phyloP scores from a whole-genome alignment of 192 early-diverging fungal species.

The Coemansia sp. region DNA sequence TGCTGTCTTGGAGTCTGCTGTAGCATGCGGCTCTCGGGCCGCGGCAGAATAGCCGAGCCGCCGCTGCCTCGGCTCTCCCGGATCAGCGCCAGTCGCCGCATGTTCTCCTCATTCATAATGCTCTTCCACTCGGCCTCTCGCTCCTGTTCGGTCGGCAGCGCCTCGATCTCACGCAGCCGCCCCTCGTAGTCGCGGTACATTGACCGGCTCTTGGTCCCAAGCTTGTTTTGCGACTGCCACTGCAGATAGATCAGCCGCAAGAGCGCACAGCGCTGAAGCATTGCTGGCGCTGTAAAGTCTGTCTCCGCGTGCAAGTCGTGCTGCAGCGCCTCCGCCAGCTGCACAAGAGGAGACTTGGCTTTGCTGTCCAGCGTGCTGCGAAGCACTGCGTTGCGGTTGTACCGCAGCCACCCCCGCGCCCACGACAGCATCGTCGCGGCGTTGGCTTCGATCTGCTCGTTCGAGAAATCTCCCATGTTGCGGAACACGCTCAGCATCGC shows the following conservation, averaged over 20 bases:
- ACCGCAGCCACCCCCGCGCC: conserved; percentile 55
- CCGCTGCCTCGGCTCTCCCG: conserved; percentile 29
- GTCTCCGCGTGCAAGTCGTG: conserved; percentile 40
- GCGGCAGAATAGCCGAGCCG: conserved; percentile 16
- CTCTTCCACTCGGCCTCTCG: conserved; percentile 39
- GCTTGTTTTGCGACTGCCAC: conserved; percentile 45
- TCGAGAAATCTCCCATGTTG: conserved; percentile 32
- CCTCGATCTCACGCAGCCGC: conserved; percentile 42
- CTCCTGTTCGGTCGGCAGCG: conserved; percentile 28
- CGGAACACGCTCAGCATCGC: conserved; percentile 52
- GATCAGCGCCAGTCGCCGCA: conserved; percentile 29
- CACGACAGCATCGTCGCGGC: conserved; percentile 44
- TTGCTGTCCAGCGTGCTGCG: conserved; percentile 46
- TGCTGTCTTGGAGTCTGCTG: conserved; percentile 8
- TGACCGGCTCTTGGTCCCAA: conserved; percentile 52
- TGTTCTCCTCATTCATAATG: conserved; percentile 35
- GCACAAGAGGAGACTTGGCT: conserved; percentile 18
- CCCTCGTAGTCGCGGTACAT: conserved; percentile 51
- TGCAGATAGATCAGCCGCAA: conserved; percentile 42
- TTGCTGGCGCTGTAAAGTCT: conserved; percentile 28
- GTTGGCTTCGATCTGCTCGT: conserved; percentile 39
- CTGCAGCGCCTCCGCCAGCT: conserved; percentile 51
- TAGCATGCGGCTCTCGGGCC: conserved; percentile 12
- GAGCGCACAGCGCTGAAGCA: conserved; percentile 38
- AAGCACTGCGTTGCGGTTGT: conserved; percentile 50